Evolutionary conservation across 2,329 filamentous ascomycete species (phyloP), one percentile per base, ranked within the genome.

Genomic region (Trichoderma koningiopsis): DNA sequence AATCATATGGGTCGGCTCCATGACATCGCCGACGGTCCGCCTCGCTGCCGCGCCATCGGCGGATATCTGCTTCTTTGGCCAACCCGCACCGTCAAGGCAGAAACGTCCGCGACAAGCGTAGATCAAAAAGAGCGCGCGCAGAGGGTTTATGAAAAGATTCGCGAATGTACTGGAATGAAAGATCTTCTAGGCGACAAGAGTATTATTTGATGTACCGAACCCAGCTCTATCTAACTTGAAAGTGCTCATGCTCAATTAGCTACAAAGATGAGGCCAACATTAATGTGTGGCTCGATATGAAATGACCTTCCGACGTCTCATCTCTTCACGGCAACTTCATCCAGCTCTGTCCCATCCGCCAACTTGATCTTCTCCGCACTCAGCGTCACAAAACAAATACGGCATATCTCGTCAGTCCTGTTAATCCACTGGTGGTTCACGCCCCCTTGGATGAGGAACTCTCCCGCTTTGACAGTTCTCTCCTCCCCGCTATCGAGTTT

Each of bases 351-450:
- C 16, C 82, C 82, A 71, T 81, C 75, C 29, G 70, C 74, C 13
- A 81, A 75, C 59, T 74, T 73, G 59, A 85, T 73, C 73, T 81
- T 80, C 57, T 83, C 77, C 19, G 79, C 77, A 10, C 78, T 79
- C 4, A 84, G 73, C 77, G 80, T 78, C 40, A 84, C 78, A 67
- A 77, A 80, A 52, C 81, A 72, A 0, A 84, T 75, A 24, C 79
- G 75, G 62, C 80, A 83, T 22, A 77, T 71, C 60, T 79, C 77
- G 2, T 76, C 71, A 0, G 77, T 77, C 19, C 78, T 75, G 69
- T 85, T 84, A 19, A 78, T 73, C 82, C 83, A 86, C 11, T 75
- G 74, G 73, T 86, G 84, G 67, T 81, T 83, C 10, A 76, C 78
- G 0, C 83, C 83, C 47, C 80, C 75, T 72, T 83, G 79, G 0